Evolutionary conservation across 2,329 filamentous ascomycete species (phyloP).

Genomic region (Aspergillus sp.): DNA sequence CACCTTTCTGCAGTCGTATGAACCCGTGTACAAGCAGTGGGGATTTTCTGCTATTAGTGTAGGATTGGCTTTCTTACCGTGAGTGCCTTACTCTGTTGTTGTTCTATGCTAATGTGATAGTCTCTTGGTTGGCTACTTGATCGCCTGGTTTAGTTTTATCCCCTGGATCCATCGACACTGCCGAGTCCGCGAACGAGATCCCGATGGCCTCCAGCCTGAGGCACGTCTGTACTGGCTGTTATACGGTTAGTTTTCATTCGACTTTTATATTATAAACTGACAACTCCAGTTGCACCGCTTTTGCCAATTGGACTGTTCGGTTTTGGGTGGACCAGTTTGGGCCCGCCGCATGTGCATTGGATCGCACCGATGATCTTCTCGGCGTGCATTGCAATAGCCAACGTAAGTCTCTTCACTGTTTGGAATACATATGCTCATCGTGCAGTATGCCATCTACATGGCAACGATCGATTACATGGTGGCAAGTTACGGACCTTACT

Average conservation of each 20-base stretch:
- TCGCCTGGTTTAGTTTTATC: slow-evolving; percentile 54
- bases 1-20: slow-evolving; percentile 61
- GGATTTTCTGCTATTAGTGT: slow-evolving; percentile 46
- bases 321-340: slow-evolving; percentile 57
- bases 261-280: neutral
- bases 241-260: slow-evolving; percentile 34
- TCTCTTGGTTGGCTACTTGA: slow-evolving; percentile 52
- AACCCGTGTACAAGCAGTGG: slow-evolving; percentile 58
- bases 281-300: slow-evolving; percentile 46
- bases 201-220: slow-evolving; percentile 56
- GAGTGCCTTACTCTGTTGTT: slow-evolving; percentile 16
- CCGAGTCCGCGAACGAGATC: slow-evolving; percentile 36
- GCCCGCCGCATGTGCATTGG: slow-evolving; percentile 53
- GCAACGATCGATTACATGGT: slow-evolving; percentile 66
- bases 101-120: slow-evolving; percentile 13
- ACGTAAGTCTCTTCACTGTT: slow-evolving; percentile 34
- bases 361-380: slow-evolving; percentile 58
- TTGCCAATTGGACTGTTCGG: slow-evolving; percentile 57
- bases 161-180: slow-evolving; percentile 45
- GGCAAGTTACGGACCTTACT: slow-evolving; percentile 59
- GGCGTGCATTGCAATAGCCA: slow-evolving; percentile 57
- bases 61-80: slow-evolving; percentile 52
- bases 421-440: neutral
- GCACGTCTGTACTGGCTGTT: slow-evolving; percentile 56
- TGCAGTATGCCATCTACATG: slow-evolving; percentile 51